Base-by-base conservation (phyloP, 1,139 yeast genomes). In the Debaryomyces psychrophilus region DNA sequence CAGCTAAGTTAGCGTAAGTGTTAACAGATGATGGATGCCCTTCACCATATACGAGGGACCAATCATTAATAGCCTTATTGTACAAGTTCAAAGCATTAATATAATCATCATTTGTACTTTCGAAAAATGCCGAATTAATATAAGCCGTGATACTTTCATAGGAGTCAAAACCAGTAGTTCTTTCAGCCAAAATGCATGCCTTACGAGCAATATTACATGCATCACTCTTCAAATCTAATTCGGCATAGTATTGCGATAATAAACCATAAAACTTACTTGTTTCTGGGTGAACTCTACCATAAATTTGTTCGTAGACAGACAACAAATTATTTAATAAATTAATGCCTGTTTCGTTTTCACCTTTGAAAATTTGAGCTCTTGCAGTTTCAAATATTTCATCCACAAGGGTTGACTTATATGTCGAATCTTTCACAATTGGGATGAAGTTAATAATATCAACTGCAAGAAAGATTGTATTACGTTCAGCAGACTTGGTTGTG, bases 331-430 rank as follows among this genome's bases (percentile, higher is more conserved):
- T 69, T 55, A 90, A 71, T 44, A 89, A 75, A 17, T 77, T 70
- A 43, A 82, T 61, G 8, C 85, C 87, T 35, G 77, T 71, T 27
- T 76, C 77, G 46, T 63, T 73, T 48, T 76, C 72, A 5, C 69
- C 73, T 25, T 71, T 64, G 37, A 64, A 60, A 36, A 84, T 62
- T 46, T 76, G 76, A n/a, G 69, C 60, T 52, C 82, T 76, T 43
- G 90, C 92, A 58, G 83, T 78, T 47, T 85, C 90, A 71, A 87
- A 81, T 33, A 92, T 81, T 58, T 90, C 95, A 47, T 88, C 92
- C 45, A 90, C 85, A 28, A 87, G 70, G 9, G 81, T 64, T 17
- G 95, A 81, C 58, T 79, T 79, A 63, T 80, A 86, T 29, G 82
- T 73, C 0, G 96, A 77, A 52, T 84, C 84, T 67, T 88, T 89